Conservation (phyloP, 106 monocot genomes). For the Phalaenopsis aphrodite region DNA sequence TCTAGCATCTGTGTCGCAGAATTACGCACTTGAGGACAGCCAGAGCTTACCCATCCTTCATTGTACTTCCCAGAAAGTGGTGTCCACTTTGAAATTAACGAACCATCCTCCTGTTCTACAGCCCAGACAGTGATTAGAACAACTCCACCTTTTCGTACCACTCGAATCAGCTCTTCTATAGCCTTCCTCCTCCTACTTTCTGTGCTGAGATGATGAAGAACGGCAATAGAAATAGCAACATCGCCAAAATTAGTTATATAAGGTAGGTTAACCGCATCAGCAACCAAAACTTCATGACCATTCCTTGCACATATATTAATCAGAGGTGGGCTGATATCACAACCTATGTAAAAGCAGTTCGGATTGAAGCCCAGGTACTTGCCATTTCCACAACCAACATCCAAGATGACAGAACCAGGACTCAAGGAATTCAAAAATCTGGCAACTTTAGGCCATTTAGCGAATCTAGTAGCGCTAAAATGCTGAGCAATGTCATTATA, state of each 20-base stretch:
- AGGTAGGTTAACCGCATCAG: slow-evolving; percentile 86
- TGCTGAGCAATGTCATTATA: slow-evolving; percentile 95
- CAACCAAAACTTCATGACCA: slow-evolving; percentile 83
- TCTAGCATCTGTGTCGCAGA: slow-evolving; percentile 29
- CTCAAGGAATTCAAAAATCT: slow-evolving; percentile 59
- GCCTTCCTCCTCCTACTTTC: slow-evolving; percentile 79
- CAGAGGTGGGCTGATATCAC: slow-evolving; percentile 77
- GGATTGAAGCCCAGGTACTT: slow-evolving; percentile 80
- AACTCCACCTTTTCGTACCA: slow-evolving; percentile 60
- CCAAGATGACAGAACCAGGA: slow-evolving; percentile 61
- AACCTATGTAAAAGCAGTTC: slow-evolving; percentile 67
- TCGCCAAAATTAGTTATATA: slow-evolving; percentile 69
- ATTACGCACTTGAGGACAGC: slow-evolving; percentile 30
- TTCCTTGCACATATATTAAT: slow-evolving; percentile 66
- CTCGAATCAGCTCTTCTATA: slow-evolving; percentile 76
- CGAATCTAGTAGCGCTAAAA: slow-evolving; percentile 89
- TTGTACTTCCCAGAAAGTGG: slow-evolving; percentile 74
- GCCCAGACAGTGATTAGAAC: slow-evolving; percentile 97
- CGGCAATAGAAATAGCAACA: slow-evolving; percentile 91
- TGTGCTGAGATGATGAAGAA: slow-evolving; percentile 90
- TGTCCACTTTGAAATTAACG: slow-evolving; percentile 82
- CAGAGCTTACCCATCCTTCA: slow-evolving; percentile 68
- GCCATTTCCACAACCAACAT: slow-evolving; percentile 96
- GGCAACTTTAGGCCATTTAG: slow-evolving; percentile 95
- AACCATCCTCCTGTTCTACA: slow-evolving; percentile 76